Base-by-base conservation (phyloP, 805 yeast species). In the Candida maris region DNA sequence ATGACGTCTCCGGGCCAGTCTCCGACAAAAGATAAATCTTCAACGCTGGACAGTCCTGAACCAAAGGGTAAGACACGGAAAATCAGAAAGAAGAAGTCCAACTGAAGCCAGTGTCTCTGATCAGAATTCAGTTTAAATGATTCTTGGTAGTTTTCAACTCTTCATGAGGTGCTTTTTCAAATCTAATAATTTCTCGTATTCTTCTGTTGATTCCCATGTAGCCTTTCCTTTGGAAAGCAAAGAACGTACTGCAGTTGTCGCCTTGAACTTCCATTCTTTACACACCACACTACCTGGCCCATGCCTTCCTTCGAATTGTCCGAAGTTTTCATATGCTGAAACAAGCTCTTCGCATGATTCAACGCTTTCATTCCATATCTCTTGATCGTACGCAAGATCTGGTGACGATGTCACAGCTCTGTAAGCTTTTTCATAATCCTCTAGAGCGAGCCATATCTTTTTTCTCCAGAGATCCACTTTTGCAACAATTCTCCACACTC, bases 191-290 rank as follows among this genome's bases (percentile, higher is more conserved):
- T 68, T 70, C 27, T 79, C 77, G 85, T 91, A 88, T 2, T 87
- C 93, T 23, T 74, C 80, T 3, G 83, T 68, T 43, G 75, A 87
- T 48, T 84, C 89, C 96, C 96, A 88, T 44, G 71, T 71, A 17
- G 68, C 65, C 50, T 75, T 81, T 6, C 96, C 96, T 54, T 80
- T 83, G 13, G 91, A 79, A 75, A 85, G 71, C 46, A 88, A 65
- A 1, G 85, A 73, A 52, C 94, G 72, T 15, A 88, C 71, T 1
- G 85, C 67, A 12, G 84, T 71, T 44, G 80, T 72, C 2, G 95
- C 80, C 57, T 87, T 87, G 62, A 81, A 85, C 54, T 77, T 83
- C 97, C 97, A 89, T 55, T 88, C 95, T 53, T 81, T 78, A 58
- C 96, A 88, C 7, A 89, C 94, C n/a, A 81, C 47, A 56, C 84